These are phyloP conservation scores for Aurantiochytrium sp. DNA, from an alignment of 108 stramenopile species.

Conservation along the genomic window DNA sequence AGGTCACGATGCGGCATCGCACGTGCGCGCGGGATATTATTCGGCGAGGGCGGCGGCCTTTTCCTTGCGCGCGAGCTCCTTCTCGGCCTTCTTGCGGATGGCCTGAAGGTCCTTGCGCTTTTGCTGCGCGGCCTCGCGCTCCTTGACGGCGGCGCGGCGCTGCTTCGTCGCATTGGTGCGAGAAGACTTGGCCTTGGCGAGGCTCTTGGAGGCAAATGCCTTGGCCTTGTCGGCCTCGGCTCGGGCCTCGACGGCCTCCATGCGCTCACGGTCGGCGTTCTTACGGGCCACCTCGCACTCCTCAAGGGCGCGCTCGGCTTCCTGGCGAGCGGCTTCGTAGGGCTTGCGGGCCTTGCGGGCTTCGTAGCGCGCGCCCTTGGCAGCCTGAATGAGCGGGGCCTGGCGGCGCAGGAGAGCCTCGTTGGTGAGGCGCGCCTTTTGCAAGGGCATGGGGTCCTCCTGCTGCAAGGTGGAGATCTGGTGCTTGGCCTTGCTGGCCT, in stretches of 20 bases:
- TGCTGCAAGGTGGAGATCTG: background rate
- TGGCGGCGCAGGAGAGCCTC: background rate
- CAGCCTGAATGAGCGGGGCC: background rate
- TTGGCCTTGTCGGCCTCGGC: background rate
- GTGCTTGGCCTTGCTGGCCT: background rate
- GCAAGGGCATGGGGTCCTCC: constrained; percentile 10
- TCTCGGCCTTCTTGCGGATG: constrained; percentile 15
- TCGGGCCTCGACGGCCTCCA: constrained; percentile 1
- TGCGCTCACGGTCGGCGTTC: constrained; percentile 1
- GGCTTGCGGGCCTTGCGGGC: constrained; percentile 9
- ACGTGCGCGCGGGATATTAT: too few species aligned
- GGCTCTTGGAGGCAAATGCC: background rate
- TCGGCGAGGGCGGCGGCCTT: background rate
- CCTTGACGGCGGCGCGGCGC: constrained; percentile 3
- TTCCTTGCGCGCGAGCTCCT: background rate
- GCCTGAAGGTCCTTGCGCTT: background rate
- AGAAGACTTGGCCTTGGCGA: background rate
- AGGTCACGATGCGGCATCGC: too few species aligned
- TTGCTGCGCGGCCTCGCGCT: background rate
- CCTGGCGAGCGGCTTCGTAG: background rate
- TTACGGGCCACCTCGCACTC: background rate
- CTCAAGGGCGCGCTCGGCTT: background rate
- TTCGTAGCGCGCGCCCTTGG: background rate
- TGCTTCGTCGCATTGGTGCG: background rate
- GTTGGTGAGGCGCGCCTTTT: background rate